A percentile compares a stretch with the other conserved stretches of the same genome.
Conservation (phyloP, 768 basidiomycete genomes). For the Tylopilus felleus region DNA sequence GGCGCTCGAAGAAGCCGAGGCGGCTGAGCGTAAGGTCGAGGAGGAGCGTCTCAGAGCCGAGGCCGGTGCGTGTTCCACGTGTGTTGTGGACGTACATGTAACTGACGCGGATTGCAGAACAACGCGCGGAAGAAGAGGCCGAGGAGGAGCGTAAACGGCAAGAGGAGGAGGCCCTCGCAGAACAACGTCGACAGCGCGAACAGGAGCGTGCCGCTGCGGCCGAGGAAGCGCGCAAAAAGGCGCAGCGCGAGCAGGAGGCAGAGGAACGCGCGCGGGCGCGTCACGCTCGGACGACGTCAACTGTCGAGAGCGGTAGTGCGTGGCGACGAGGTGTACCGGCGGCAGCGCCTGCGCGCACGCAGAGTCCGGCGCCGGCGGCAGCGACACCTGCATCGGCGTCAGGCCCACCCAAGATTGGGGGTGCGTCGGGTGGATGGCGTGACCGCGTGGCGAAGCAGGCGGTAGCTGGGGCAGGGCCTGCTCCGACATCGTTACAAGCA, state of each 20-base stretch:
- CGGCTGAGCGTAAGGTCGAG: constrained; percentile 25
- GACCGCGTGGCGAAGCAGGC: constrained; percentile 30
- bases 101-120: constrained; percentile 37
- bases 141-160: constrained; percentile 52
- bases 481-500: constrained; percentile 9
- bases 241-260: constrained; percentile 70
- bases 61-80: constrained; percentile 44
- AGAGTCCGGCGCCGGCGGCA: constrained; percentile 49
- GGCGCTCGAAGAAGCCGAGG: constrained; percentile 25
- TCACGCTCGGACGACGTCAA: constrained; percentile 27
- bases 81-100: neutral
- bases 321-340: neutral
- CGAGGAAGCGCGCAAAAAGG: constrained; percentile 57
- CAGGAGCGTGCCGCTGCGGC: constrained; percentile 46
- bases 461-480: neutral
- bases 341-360: constrained; percentile 33
- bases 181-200: constrained; percentile 51
- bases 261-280: constrained; percentile 42
- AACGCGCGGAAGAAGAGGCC: constrained; percentile 55
- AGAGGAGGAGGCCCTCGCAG: constrained; percentile 55
- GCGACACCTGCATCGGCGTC: constrained; percentile 30
- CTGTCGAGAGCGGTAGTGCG: constrained; percentile 15
- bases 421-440: constrained; percentile 50
- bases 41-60: constrained; percentile 45
- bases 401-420: constrained; percentile 36